A percentile compares a stretch with the other conserved stretches of the same genome.
Evolutionary conservation across 345 rosid genomes (phyloP).

Genomic region (Acer yangbiense): DNA sequence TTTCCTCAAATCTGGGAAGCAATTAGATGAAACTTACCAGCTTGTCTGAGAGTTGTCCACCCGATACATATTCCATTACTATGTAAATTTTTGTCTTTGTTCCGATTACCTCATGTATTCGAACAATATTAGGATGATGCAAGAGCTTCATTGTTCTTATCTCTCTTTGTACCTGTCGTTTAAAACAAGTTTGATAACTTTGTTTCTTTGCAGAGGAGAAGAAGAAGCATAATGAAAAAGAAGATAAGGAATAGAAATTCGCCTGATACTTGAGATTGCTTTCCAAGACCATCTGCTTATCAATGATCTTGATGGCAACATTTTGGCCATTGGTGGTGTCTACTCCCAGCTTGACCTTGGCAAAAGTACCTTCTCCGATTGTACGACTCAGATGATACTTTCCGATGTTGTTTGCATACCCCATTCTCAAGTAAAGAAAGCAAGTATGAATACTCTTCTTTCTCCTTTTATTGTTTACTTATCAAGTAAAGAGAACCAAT

Average conservation of each 20-base stretch:
- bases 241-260: slow-evolving; percentile 12
- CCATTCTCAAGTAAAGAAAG: slow-evolving; percentile 35
- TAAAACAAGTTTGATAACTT: no score
- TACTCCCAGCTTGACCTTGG: slow-evolving; percentile 85
- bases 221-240: background rate
- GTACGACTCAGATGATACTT: slow-evolving; percentile 70
- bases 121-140: slow-evolving; percentile 76
- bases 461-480: background rate
- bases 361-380: slow-evolving; percentile 87
- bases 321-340: slow-evolving; percentile 56
- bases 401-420: slow-evolving; percentile 54
- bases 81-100: slow-evolving; percentile 85
- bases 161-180: slow-evolving; percentile 71
- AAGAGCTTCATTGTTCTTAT: slow-evolving; percentile 87
- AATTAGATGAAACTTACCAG: slow-evolving; percentile 46
- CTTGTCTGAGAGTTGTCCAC: slow-evolving; percentile 86
- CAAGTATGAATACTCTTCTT: background rate
- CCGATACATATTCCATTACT: slow-evolving; percentile 81
- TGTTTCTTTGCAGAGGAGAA: background rate
- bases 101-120: slow-evolving; percentile 91
- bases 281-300: slow-evolving; percentile 68
- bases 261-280: slow-evolving; percentile 75
- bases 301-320: slow-evolving; percentile 83
- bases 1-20: background rate
- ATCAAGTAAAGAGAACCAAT: background rate